Base-by-base conservation (phyloP, 2,329 filamentous ascomycete species). In the Trichoderma sp. region DNA sequence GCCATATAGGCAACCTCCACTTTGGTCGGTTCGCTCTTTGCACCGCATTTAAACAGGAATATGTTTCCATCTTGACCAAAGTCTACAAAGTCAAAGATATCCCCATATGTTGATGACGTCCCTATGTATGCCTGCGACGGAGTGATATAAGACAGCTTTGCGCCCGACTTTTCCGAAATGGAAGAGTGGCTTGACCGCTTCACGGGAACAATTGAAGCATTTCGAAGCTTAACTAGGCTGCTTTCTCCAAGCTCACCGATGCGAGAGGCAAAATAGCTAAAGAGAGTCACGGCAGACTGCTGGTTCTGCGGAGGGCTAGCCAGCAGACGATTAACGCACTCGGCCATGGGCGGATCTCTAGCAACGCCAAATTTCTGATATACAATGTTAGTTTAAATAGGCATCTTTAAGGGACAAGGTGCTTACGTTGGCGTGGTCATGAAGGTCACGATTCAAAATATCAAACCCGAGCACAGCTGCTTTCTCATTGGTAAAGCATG, bases 61-160 rank as follows among this genome's bases (percentile, higher is more conserved):
- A 91, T 84, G 74, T 98, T 98, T 2, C 92, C 94, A 75, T 94
- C 89, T 37, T 85, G 81, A 0, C 94, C 93, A 80, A 97, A 99
- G 76, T 98, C 92, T 15, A 98, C 94, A 78, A 97, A 99, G 76
- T 98, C 93, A 72, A 99, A 97, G 35, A 99, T 96, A 35, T 97
- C 92, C 12, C 88, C 91, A 74, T 96, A 99, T 8, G 83, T 84
- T 2, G 80, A 77, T 6, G 85, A 88, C 32, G 71, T 89, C 9
- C 95, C 95, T 2, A 99, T 84, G 76, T 97, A 99, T 70, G 91
- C 93, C 48, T 89, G 84, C 54, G 85, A 86, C 5, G 95, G 94
- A 17, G 87, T 84, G 53, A 93, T 84, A 72, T 77, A 72, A 3
- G 73, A 72, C 2, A 74, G 48, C 2, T 61, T 74, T 52, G 73